Evolutionary conservation across 2,329 filamentous ascomycete genomes (phyloP), one percentile per base, ranked within the genome.

Genomic region (Mollisia scopiformis): DNA sequence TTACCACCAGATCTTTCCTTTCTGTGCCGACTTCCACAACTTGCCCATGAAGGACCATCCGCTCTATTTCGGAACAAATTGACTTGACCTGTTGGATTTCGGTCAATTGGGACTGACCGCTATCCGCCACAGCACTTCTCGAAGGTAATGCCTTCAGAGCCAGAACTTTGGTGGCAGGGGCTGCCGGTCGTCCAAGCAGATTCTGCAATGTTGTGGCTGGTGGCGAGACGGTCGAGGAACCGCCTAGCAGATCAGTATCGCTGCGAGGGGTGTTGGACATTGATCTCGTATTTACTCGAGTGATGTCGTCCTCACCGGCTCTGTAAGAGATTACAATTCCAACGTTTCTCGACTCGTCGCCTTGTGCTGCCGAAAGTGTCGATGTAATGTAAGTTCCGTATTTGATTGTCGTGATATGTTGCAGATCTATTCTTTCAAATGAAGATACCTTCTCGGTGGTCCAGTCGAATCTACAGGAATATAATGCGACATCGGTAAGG

Each of bases 401-500:
- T 71, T 88, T 88, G 68, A 99, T 86, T 25, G 83, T 82, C 1
- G 84, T 82, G 35, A 99, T 80, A 59, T 92, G 90, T 21, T 84
- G 82, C 7, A 98, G 81, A 60, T 90, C 88, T 14, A 97, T 87
- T 7, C 93, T 84, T 76, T 98, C 93, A 74, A 97, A 98, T 0
- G 90, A 93, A 13, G 90, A 89, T 1, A 99, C 91, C 73, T 98
- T 98, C 77, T 98, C 95, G 7, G 93, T 88, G 64, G 91, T 90
- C 93, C 94, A 98, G 75, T 98, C 93, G 69, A 98, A 93, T 14
- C 91, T 87, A 74, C 93, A 97, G 63, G 92, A 87, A 73, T 98
- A 98, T 2, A 98, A 75, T 0, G 93, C 94, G 0, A 83, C 82
- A 66, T 96, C 89, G 0, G 95, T 98, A 31, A 99, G 80, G 0